Conservation (phyloP, 139 green algal species). For the Chlorella vulgaris region DNA sequence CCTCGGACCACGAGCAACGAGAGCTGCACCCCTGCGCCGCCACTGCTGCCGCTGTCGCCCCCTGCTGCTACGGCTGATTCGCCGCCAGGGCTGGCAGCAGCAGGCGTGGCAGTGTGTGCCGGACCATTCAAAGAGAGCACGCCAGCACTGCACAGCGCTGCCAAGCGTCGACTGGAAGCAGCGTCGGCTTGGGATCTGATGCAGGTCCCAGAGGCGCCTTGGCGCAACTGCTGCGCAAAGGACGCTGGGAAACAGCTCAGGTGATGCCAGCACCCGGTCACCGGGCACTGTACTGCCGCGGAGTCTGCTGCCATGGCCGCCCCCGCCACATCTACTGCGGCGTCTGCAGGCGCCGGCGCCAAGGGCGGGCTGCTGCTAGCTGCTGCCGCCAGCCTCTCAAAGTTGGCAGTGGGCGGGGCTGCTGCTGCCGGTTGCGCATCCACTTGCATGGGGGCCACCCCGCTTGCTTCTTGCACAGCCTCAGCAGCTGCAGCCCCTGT, state of each 20-base stretch:
- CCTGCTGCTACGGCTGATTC: background rate
- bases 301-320: background rate
- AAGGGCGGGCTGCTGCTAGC: background rate
- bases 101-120: background rate
- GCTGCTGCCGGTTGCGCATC: background rate
- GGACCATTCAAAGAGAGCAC: constrained; percentile 12
- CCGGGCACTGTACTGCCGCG: constrained; percentile 24
- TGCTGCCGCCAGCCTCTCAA: background rate
- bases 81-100: no score
- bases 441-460: background rate
- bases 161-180: constrained; percentile 12
- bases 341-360: background rate
- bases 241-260: constrained; percentile 30
- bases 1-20: constrained; percentile 48
- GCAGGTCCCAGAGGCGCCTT: constrained; percentile 1
- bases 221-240: constrained; percentile 5
- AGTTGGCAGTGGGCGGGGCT: background rate
- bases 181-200: background rate
- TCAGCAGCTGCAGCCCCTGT: background rate
- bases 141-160: constrained; percentile 15
- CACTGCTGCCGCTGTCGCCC: background rate
- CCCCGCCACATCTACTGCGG: background rate
- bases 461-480: background rate
- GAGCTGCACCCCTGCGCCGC: background rate
- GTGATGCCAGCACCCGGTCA: constrained; percentile 19